A percentile compares a stretch with the other conserved stretches of the same genome.
phyloP scores from a whole-genome alignment of 805 yeast species.

The Kregervanrija pseudodelftensis region DNA sequence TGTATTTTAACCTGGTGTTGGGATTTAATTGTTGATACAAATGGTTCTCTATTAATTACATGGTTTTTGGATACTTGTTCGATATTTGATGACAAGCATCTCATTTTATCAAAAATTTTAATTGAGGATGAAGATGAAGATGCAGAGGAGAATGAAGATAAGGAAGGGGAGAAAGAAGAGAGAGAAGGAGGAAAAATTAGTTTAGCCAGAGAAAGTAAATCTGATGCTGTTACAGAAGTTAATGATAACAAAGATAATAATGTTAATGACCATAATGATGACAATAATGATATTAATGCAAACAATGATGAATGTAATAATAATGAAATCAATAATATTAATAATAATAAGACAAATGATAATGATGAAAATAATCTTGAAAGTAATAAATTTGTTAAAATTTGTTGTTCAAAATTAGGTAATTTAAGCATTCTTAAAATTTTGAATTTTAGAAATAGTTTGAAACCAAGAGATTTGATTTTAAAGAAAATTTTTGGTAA shows the following conservation, averaged over 20 bases:
- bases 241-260: not conserved
- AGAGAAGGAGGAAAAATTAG: not conserved
- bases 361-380: not conserved
- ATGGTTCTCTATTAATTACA: constrained; percentile 83
- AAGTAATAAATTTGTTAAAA: constrained; percentile 12
- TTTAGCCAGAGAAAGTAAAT: not conserved
- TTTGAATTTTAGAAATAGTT: constrained; percentile 60
- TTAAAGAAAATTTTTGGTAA: constrained; percentile 62
- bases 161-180: not conserved
- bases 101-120: constrained; percentile 36
- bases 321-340: not conserved
- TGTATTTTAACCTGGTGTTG: constrained; percentile 73
- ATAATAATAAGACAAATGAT: not conserved
- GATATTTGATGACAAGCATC: constrained; percentile 51
- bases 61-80: constrained; percentile 90
- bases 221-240: not conserved
- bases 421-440: constrained; percentile 76
- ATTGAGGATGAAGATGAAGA: constrained; percentile 12
- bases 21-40: constrained; percentile 71
- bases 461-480: constrained; percentile 51
- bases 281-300: not conserved
- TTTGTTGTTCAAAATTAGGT: constrained; percentile 55
- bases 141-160: not conserved
- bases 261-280: not conserved
- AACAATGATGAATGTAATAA: not conserved